phyloP scores from a whole-genome alignment of 306 rosid species.

The Hippophae tibetana region DNA sequence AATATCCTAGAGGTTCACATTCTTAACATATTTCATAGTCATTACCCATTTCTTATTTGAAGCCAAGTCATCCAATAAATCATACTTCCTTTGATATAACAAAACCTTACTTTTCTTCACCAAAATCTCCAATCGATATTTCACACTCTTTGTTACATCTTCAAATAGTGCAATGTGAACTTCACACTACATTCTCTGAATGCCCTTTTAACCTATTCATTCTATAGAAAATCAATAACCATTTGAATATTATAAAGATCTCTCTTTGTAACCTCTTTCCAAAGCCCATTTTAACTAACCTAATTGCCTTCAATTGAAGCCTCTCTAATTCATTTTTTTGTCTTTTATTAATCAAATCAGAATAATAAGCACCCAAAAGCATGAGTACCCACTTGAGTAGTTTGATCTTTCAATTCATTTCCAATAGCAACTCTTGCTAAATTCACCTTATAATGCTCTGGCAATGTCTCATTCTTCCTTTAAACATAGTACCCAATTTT shows the following conservation, averaged over 20 bases:
- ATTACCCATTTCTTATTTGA: conserved; percentile 51
- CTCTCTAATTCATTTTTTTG: conserved; percentile 36
- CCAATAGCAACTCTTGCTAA: conserved; percentile 62
- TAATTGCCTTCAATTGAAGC: neutral
- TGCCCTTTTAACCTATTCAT: conserved; percentile 24
- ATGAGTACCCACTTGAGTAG: conserved; percentile 43
- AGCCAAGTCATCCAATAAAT: conserved; percentile 42
- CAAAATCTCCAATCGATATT: conserved; percentile 35
- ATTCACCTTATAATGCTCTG: conserved; percentile 23
- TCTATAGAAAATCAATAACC: conserved; percentile 32
- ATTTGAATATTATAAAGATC: conserved; percentile 6
- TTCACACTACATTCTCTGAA: conserved; percentile 37
- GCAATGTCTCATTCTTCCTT: conserved; percentile 25
- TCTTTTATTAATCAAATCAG: conserved; percentile 49
- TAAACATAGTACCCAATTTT: conserved; percentile 54
- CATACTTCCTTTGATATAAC: conserved; percentile 44
- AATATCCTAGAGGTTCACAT: too few species aligned
- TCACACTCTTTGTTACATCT: conserved; percentile 60
- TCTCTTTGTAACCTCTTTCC: neutral
- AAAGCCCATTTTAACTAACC: neutral
- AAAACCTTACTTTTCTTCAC: conserved; percentile 34
- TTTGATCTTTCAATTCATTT: conserved; percentile 54
- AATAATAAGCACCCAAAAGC: conserved; percentile 40
- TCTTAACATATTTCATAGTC: conserved; percentile 26
- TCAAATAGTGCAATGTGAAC: conserved; percentile 28